Evolutionary conservation across 495 filamentous ascomycete genomes (phyloP).

Genomic region (Neurospora sp.): DNA sequence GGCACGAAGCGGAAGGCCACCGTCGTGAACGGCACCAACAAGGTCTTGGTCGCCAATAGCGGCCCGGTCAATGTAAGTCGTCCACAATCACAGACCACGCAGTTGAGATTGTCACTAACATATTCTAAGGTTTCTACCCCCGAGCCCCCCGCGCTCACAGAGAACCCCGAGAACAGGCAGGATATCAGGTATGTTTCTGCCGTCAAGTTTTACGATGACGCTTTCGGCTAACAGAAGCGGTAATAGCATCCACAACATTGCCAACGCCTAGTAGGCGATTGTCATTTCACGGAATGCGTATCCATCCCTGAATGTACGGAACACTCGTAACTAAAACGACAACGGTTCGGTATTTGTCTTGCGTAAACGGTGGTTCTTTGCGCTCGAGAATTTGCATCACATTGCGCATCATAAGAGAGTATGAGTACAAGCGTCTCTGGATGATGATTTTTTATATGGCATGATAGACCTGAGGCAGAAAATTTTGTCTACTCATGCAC

Average conservation of each 20-base stretch:
- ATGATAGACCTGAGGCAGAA: neutral
- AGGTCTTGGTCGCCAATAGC: slow-evolving; percentile 8
- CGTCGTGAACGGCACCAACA: neutral
- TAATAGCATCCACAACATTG: neutral
- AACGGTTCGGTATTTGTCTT: neutral
- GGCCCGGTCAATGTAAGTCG: slow-evolving; percentile 13
- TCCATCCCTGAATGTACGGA: neutral
- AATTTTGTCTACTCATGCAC: neutral
- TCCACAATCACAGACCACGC: neutral
- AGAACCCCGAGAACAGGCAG: slow-evolving; percentile 14
- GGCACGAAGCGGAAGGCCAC: slow-evolving; percentile 56
- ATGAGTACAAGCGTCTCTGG: neutral
- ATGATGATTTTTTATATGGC: neutral
- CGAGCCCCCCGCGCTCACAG: neutral
- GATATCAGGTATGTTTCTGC: slow-evolving; percentile 11
- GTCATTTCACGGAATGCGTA: neutral
- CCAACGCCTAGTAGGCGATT: neutral
- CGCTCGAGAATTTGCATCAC: neutral
- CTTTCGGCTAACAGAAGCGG: neutral
- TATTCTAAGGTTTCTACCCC: neutral
- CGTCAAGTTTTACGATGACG: neutral
- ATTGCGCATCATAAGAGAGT: neutral
- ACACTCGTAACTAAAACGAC: neutral
- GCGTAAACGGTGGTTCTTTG: neutral
- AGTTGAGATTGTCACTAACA: neutral